Conservation (phyloP, 1,139 yeast genomes). For the Candida sanyaensis region DNA sequence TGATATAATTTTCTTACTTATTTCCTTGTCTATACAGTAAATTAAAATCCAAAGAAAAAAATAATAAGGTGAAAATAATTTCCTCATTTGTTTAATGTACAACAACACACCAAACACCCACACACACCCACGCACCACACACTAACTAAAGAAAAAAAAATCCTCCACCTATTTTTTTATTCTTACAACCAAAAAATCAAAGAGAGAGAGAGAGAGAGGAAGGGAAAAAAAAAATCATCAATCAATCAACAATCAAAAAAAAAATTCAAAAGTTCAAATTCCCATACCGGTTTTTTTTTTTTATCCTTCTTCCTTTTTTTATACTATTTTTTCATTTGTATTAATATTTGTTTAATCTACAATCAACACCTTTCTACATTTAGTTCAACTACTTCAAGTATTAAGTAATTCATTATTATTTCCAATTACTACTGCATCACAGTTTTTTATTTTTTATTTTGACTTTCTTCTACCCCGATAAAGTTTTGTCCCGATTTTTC, state of each 20-base stretch:
- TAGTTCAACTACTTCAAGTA: too few relatives aligned
- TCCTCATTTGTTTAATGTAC: background rate
- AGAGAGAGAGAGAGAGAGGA: background rate
- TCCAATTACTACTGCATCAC: background rate
- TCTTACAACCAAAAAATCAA: background rate
- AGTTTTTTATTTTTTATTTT: too few relatives aligned
- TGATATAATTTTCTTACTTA: background rate
- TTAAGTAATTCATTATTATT: background rate
- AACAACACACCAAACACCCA: background rate
- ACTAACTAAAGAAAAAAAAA: too few relatives aligned
- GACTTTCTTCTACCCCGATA: background rate
- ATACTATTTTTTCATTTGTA: background rate
- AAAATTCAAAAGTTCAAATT: background rate
- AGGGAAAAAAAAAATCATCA: background rate
- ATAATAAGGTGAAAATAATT: background rate
- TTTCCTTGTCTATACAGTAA: background rate
- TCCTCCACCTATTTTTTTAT: background rate
- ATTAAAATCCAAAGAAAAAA: too few relatives aligned
- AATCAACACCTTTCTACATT: too few relatives aligned
- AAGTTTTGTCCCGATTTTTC: background rate
- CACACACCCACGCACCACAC: too few relatives aligned
- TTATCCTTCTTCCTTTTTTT: background rate
- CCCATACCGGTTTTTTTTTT: background rate
- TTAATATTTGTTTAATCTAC: too few relatives aligned
- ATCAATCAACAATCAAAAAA: conserved; percentile 1